Evolutionary conservation across 352 stramenopile genomes (phyloP), one percentile per base, ranked within the genome.

Genomic region (Hyaloperonospora brassicae): DNA sequence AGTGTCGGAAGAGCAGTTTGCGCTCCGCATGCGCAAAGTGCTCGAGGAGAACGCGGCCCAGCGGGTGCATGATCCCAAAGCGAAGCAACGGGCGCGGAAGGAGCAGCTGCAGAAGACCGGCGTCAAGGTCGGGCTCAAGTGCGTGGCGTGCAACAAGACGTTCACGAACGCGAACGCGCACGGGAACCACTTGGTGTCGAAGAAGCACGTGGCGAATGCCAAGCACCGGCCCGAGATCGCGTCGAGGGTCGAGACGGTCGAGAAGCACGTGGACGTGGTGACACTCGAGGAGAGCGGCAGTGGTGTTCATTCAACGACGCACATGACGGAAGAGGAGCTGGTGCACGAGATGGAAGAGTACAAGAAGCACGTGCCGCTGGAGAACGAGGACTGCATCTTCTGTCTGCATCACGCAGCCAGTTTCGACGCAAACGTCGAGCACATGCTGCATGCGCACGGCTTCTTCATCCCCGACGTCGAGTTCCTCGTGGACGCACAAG

Each of bases 401-500:
- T 94, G 84, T 56, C 41, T 67, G 44, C 62, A 88, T 50, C 65
- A 67, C 47, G 79, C 78, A 1, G 63, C 55, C 2, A 72, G 87
- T 46, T 76, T 94, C 40, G 76, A 91, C 46, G 50, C 75, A 34
- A 87, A 70, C 35, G 59, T 98, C 41, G 58, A 72, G 30, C 90
- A 97, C 64, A 98, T 98, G 92, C 70, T 92, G 34, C 87, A 89
- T 50, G 84, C 87, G 43, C 96, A 97, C 70, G 93, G 89, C 24
- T 98, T 98, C 66, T 98, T 96, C 69, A 77, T 98, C 38, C 95
- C 95, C 5, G 94, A 98, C 62, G 62, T 87, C 38, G 92, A 98
- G 61, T 98, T 91, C 63, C 61, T 96, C 24, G 64, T 80, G 6
- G 92, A 98, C 61, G 40, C 93, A 10, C 76, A 95, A 57, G 94